Evolutionary conservation across 164 flowering plant species (phyloP), one percentile per base, ranked within the genome.

Genomic region (Saururus chinensis): DNA sequence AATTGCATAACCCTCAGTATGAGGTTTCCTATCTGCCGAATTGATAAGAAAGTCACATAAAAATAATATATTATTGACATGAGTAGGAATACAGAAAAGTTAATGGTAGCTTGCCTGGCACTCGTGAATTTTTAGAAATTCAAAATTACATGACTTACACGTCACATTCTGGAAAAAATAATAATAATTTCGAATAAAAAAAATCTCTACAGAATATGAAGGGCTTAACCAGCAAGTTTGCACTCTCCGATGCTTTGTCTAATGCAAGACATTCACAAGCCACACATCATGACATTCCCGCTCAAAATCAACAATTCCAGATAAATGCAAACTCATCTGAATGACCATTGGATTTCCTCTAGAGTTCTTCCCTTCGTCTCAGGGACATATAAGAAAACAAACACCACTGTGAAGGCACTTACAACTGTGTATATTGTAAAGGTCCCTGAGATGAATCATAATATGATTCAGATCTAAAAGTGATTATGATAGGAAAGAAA

Each of bases 321-420:
- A 26, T 20, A 11, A 40, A 23, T 17, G 30, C 17, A 25, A 25
- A 30, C 23, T 72, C 71, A 86, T 81, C 87, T 79, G 81, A 86
- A 84, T 58, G 86, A 84, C 51, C 52, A 65, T 35, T 88, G 96
- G 56, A 88, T 86, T 67, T 88, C 96, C 74, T 88, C 96, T 14
- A 88, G 71, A 30, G 87, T 75, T 75, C 83, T 84, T 4, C 90
- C 96, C 68, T 88, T 88, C 0, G 96, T 88, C 73, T 88, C 96
- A 0, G 96, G 96, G 41, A 88, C 96, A 75, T 75, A 88, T 12
- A 80, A 57, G 54, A 68, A 23, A 65, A 81, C 90, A 68, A 88
- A 88, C 37, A 60, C 82, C 55, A 86, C 63, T 3, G 87, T 77
- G 62, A 82, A 72, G 30, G 87, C 92, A 59, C 87, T 65, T 53